Base-by-base conservation (phyloP, 108 stramenopile species). In the Asterionellopsis glacialis region DNA sequence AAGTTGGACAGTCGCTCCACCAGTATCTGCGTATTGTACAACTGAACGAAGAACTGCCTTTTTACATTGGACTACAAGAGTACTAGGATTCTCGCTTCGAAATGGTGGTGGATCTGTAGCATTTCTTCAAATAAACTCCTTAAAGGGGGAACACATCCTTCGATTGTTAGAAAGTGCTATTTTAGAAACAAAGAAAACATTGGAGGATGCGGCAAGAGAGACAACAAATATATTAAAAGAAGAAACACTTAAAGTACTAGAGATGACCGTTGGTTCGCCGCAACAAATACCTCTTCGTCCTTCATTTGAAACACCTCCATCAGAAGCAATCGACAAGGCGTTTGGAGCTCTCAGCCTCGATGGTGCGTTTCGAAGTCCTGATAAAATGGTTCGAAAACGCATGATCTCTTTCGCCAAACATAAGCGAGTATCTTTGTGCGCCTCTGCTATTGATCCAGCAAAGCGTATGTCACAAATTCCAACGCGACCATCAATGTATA, bases 1-100 rank as follows among this genome's bases (percentile, higher is more conserved):
- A 18, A 79, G 74, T 41, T 87, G 85, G 71, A 79, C 79, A 28
- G 73, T 91, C 50, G 81, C 78, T 0, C 82, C 81, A 0, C 52
- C 53, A 0, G n/a, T 40, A 11, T 91, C 86, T 86, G 22, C 23
- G 3, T 33, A 33, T 33, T 33, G 33, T 2, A 24, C 25, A 0
- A 51, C 55, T 16, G 78, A 73, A 50, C 84, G 73, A 27, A 57
- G 81, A 18, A 41, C 50, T 15, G 69, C 55, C 11, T 87, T 90
- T 62, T 47, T 76, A 11, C 67, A 77, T 9, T 88, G 91, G 88
- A 66, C 72, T 9, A 73, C 74, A 9, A 49, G 51, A 23, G 38
- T 55, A 2, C 72, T 85, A 42, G 84, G 85, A 23, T 91, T 91
- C 45, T 57, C 73, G 10, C 60, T 77, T 21, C 77, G 83, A 23